Evolutionary conservation across 2,329 filamentous ascomycete genomes (phyloP).

Genomic region (Diaporthe helianthi): DNA sequence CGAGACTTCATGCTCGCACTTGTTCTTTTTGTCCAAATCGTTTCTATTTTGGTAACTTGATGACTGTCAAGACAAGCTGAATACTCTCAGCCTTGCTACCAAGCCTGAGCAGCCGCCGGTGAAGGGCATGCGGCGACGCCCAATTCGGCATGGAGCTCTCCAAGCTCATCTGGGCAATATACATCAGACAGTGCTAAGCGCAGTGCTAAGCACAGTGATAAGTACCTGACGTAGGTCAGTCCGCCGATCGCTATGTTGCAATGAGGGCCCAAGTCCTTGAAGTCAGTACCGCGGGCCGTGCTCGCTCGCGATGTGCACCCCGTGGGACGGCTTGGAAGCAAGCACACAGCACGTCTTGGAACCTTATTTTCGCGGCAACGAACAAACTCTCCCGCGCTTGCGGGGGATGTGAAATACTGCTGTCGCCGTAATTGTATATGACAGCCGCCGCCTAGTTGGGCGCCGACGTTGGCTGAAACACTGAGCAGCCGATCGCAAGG

Average conservation of each 20-base stretch:
- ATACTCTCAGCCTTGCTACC: conserved; percentile 11
- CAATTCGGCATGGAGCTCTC: background rate
- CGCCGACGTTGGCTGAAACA: conserved; percentile 20
- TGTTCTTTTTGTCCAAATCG: background rate
- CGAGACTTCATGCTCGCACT: background rate
- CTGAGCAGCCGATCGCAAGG: conserved; percentile 5
- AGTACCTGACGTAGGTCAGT: background rate
- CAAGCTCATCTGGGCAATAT: conserved; percentile 13
- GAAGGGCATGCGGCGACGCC: background rate
- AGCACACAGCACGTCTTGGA: background rate
- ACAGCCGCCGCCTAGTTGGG: conserved; percentile 6
- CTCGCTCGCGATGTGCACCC: too few species aligned
- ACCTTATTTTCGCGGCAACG: background rate
- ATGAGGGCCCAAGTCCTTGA: background rate
- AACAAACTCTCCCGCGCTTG: background rate
- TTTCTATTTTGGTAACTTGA: conserved; percentile 5
- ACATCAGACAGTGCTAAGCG: background rate
- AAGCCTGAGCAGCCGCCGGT: conserved; percentile 9
- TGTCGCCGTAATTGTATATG: background rate
- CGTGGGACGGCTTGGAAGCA: conserved; percentile 6
- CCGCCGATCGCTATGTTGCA: background rate
- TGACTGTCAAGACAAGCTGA: background rate
- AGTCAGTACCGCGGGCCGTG: background rate
- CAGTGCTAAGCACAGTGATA: background rate
- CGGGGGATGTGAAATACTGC: background rate